phyloP scores from a whole-genome alignment of 768 basidiomycete genomes.

The Pisolithus orientalis region DNA sequence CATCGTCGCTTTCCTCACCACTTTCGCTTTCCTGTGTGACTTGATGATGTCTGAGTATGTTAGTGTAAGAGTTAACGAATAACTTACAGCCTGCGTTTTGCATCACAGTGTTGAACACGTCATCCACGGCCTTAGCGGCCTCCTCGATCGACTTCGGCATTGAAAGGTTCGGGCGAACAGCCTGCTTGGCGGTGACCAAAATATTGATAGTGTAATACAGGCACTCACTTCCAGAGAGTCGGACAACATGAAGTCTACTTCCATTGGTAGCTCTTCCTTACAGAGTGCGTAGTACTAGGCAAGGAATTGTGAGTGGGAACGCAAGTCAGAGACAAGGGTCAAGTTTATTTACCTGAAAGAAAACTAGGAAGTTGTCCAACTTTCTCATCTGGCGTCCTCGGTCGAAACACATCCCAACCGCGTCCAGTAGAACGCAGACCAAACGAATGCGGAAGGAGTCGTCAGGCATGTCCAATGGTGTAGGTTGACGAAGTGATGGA shows the following conservation, averaged over 20 bases:
- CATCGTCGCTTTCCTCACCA: slow-evolving; percentile 50
- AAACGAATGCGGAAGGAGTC: slow-evolving; percentile 94
- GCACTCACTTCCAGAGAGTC: slow-evolving; percentile 82
- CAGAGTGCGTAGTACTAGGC: slow-evolving; percentile 77
- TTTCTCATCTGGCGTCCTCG: slow-evolving; percentile 89
- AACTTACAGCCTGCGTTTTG: slow-evolving; percentile 53
- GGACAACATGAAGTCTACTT: slow-evolving; percentile 93
- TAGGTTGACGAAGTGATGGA: slow-evolving; percentile 71
- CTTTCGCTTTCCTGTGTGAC: slow-evolving; percentile 33
- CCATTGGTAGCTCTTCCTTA: slow-evolving; percentile 91
- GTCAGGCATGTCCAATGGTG: slow-evolving; percentile 83
- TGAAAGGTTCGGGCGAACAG: slow-evolving; percentile 76
- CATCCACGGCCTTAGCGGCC: slow-evolving; percentile 84
- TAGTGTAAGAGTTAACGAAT: neutral
- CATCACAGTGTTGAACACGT: slow-evolving; percentile 68
- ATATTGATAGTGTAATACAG: neutral
- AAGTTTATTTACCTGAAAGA: slow-evolving; percentile 71
- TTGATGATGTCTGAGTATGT: slow-evolving; percentile 16
- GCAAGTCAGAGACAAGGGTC: neutral
- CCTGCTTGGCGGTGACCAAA: slow-evolving; percentile 36
- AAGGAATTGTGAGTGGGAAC: slow-evolving; percentile 1
- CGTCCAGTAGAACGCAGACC: slow-evolving; percentile 88
- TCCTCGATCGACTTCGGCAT: slow-evolving; percentile 74
- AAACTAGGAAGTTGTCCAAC: slow-evolving; percentile 84
- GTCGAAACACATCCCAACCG: slow-evolving; percentile 97